phyloP scores from a whole-genome alignment of 257 asterid genomes.

The Henckelia pumila region DNA sequence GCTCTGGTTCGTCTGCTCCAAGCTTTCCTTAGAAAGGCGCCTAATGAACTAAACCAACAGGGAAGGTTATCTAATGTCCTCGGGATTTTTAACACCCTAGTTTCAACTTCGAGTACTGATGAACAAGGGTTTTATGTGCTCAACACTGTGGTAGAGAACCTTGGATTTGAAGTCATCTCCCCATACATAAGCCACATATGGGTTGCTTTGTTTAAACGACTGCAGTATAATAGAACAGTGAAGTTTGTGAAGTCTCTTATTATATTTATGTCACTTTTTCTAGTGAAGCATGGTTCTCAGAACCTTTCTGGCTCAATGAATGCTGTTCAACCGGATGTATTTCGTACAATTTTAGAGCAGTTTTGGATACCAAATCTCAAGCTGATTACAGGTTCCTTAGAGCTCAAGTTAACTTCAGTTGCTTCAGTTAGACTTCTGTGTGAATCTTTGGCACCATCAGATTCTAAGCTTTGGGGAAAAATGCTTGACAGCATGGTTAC shows the following conservation, averaged over 20 bases:
- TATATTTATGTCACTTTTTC: slow-evolving; percentile 80
- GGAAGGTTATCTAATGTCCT: slow-evolving; percentile 65
- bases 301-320: slow-evolving; percentile 70
- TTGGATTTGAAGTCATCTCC: slow-evolving; percentile 66
- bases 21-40: slow-evolving; percentile 90
- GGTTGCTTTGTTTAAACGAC: slow-evolving; percentile 67
- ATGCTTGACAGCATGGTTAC: slow-evolving; percentile 87
- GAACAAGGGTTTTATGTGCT: slow-evolving; percentile 95
- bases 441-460: slow-evolving; percentile 58
- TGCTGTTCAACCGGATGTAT: slow-evolving; percentile 67
- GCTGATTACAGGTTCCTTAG: slow-evolving; percentile 66
- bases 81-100: slow-evolving; percentile 67
- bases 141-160: slow-evolving; percentile 84
- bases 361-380: slow-evolving; percentile 86
- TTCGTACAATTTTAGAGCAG: slow-evolving; percentile 59
- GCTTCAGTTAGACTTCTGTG: slow-evolving; percentile 78
- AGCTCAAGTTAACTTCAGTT: slow-evolving; percentile 78
- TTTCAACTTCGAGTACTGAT: slow-evolving; percentile 64
- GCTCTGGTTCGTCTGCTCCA: slow-evolving; percentile 88
- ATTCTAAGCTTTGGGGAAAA: slow-evolving; percentile 72
- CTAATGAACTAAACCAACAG: slow-evolving; percentile 76
- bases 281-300: slow-evolving; percentile 71
- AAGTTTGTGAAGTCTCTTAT: slow-evolving; percentile 75
- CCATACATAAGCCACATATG: slow-evolving; percentile 64
- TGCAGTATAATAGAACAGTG: slow-evolving; percentile 55